phyloP scores from a whole-genome alignment of 129 eudicot genomes.

The Calendula officinalis region DNA sequence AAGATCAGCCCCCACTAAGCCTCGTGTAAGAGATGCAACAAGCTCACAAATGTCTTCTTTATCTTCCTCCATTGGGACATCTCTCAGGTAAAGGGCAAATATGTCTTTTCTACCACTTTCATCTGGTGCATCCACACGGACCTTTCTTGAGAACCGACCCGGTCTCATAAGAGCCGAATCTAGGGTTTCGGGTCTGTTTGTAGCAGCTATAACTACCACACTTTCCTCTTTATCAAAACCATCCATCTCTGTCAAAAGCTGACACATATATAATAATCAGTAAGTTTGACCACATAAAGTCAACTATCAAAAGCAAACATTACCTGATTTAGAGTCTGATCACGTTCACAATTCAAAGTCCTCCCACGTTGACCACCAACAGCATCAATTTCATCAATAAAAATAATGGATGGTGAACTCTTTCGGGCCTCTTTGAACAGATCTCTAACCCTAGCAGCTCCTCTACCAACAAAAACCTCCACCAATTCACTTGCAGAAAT shows the following conservation, averaged over 20 bases:
- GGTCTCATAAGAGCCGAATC: conserved; percentile 50
- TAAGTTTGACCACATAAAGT: background rate
- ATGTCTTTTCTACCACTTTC: conserved; percentile 43
- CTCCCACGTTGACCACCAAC: conserved; percentile 44
- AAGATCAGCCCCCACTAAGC: conserved; percentile 58
- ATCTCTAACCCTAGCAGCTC: conserved; percentile 48
- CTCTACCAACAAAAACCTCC: conserved; percentile 48
- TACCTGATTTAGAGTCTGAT: conserved; percentile 52
- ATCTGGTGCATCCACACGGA: conserved; percentile 40
- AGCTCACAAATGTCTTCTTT: conserved; percentile 30
- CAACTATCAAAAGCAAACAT: background rate
- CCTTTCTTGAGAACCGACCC: conserved; percentile 54
- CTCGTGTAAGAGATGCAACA: conserved; percentile 45
- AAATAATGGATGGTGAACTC: conserved; percentile 36
- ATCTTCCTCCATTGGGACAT: conserved; percentile 35
- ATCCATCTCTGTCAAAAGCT: conserved; percentile 61
- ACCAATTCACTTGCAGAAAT: conserved; percentile 43
- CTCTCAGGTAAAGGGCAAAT: conserved; percentile 36
- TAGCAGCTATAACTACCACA: conserved; percentile 55
- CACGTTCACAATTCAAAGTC: conserved; percentile 38
- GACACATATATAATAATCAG: background rate
- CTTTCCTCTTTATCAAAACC: conserved; percentile 50
- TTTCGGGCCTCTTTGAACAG: conserved; percentile 37
- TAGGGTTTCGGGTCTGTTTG: conserved; percentile 57
- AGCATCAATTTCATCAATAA: conserved; percentile 48